Evolutionary conservation across 1,284 basidiomycete species (phyloP), one percentile per base, ranked within the genome.

Genomic region (Cutaneotrichosporon sp.): DNA sequence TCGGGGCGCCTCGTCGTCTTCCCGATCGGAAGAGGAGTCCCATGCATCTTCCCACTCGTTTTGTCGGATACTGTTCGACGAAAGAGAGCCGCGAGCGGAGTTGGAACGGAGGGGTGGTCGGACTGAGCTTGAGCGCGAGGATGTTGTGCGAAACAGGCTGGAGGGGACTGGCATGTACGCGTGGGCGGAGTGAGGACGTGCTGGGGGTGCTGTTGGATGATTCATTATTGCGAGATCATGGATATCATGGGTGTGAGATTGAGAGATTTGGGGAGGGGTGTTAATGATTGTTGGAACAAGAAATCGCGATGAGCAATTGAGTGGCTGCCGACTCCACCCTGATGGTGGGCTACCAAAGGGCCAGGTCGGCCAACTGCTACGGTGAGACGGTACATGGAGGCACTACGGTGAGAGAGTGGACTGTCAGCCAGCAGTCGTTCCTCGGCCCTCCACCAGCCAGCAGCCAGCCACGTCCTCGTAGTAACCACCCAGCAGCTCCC

Each of bases 11-110:
- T 50, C 55, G 14, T 62, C 61, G 43, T 73, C 70, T 69, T 90
- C 89, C 41, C 84, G 84, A 73, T 91, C 89, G 4, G 88, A 90
- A 51, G 80, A 80, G 62, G 85, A 87, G 76, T 92, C 89, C 89
- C 90, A 92, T 41, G 84, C 88, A 70, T 92, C 89, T 61, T 92
- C 89, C 51, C 85, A 86, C 61, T 86, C 84, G 19, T 19, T 34
- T 10, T 49, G 48, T 5, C 29, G 48, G 17, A 37, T 32, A 22
- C 20, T 24, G 35, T 7, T 19, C 3, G 27, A 32, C 12, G 47
- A 49, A 4, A 41, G 26, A 16, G 22, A 27, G 12, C 16, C 47
- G 1, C 82, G 81, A 2, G 84, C 84, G 19, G 81, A 41, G n/a
- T 16, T 34, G 14, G 19, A 20, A 24, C 52, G 51, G 1, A 32